Evolutionary conservation across 495 filamentous ascomycete genomes (phyloP).

Genomic region (Opeltia flavorubescens): DNA sequence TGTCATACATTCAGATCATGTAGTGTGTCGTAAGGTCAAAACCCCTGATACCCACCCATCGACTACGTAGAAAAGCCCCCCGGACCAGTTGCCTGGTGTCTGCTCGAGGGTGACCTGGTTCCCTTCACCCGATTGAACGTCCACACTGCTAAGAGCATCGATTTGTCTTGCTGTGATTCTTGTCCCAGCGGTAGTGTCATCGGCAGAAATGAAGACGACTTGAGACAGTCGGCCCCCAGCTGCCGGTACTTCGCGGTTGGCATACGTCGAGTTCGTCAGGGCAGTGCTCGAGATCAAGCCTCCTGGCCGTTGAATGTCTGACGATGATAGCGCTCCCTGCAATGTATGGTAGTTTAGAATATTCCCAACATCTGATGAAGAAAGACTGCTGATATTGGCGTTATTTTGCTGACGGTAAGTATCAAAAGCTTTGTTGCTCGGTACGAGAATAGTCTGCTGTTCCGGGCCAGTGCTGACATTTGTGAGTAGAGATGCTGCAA

Average conservation of each 20-base stretch:
- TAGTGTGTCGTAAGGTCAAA: not conserved
- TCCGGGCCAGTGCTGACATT: not conserved
- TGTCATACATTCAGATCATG: not conserved
- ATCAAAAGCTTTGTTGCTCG: slow-evolving; percentile 4
- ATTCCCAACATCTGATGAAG: slow-evolving; percentile 3
- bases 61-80: slow-evolving; percentile 7
- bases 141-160: not conserved
- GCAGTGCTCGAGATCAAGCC: slow-evolving; percentile 1
- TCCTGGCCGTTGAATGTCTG: slow-evolving; percentile 1
- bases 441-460: not conserved
- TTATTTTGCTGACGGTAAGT: not conserved
- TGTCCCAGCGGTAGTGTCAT: not conserved
- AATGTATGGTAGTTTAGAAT: slow-evolving; percentile 6
- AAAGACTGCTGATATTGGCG: not conserved
- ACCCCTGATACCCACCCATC: slow-evolving; percentile 1
- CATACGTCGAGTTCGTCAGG: not conserved
- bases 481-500: slow-evolving; percentile 3
- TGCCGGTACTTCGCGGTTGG: not conserved
- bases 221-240: not conserved
- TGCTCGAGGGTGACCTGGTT: slow-evolving; percentile 1
- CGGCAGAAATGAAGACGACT: slow-evolving; percentile 4
- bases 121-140: not conserved
- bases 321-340: slow-evolving; percentile 4
- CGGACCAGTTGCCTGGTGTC: slow-evolving; percentile 2
- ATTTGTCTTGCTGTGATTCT: not conserved